Conservation (phyloP, 1,284 basidiomycete genomes). For the Anthracocystis setariae region DNA sequence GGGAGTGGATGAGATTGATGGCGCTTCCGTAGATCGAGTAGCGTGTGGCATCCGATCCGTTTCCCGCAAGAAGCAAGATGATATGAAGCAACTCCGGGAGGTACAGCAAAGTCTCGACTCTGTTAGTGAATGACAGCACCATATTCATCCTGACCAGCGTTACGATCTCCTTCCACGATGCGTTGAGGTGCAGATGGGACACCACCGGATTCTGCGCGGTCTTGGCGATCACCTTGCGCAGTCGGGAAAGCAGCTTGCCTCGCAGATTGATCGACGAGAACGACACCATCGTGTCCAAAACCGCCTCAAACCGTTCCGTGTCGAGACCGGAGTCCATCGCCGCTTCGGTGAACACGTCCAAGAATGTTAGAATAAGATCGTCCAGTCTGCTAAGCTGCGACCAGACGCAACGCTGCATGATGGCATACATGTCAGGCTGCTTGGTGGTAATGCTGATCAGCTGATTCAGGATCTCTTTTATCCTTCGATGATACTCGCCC, state of each 20-base stretch:
- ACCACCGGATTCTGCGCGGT: slow-evolving; percentile 59
- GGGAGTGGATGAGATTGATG: slow-evolving; percentile 64
- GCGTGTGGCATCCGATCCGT: slow-evolving; percentile 58
- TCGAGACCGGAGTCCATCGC: slow-evolving; percentile 64
- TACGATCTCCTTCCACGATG: slow-evolving; percentile 64
- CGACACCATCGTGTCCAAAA: slow-evolving; percentile 65
- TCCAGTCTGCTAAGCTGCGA: slow-evolving; percentile 62
- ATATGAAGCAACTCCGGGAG: slow-evolving; percentile 62
- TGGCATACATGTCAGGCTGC: slow-evolving; percentile 63
- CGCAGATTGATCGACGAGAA: slow-evolving; percentile 63
- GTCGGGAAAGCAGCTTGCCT: slow-evolving; percentile 60
- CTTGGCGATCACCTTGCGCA: slow-evolving; percentile 61
- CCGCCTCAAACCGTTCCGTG: slow-evolving; percentile 61
- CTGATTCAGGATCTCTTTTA: slow-evolving; percentile 63
- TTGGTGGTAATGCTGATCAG: slow-evolving; percentile 64
- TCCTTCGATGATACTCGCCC: slow-evolving; percentile 57
- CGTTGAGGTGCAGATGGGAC: slow-evolving; percentile 55
- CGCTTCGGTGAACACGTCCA: slow-evolving; percentile 62
- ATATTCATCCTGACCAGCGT: slow-evolving; percentile 64
- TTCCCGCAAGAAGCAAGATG: slow-evolving; percentile 61
- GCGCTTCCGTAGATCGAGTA: slow-evolving; percentile 58
- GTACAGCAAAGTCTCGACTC: slow-evolving; percentile 58
- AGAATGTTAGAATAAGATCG: slow-evolving; percentile 58
- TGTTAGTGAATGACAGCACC: slow-evolving; percentile 62
- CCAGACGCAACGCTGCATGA: slow-evolving; percentile 64